These are phyloP conservation scores for Serpula lacrymans DNA, from an alignment of 768 basidiomycete species.

Conservation along the genomic window DNA sequence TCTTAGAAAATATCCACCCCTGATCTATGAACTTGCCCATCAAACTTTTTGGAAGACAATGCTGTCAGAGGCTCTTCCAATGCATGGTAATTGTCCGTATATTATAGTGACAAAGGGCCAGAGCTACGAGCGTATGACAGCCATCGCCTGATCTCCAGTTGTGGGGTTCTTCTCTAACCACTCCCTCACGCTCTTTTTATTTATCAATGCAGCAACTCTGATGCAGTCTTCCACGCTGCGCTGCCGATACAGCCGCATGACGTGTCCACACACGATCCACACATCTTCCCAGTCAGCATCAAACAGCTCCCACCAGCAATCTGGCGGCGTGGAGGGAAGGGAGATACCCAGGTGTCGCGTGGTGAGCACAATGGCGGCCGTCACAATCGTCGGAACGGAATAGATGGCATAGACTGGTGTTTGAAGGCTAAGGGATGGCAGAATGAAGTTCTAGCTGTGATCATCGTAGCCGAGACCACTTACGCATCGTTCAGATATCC, in stretches of 20 bases:
- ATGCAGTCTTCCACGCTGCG: slow-evolving; percentile 44
- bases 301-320: slow-evolving; percentile 93
- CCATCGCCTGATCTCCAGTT: background rate
- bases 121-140: too few species aligned
- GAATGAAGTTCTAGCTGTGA: background rate
- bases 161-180: slow-evolving; percentile 73
- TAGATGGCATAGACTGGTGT: slow-evolving; percentile 91
- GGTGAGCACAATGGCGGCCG: slow-evolving; percentile 83
- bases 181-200: slow-evolving; percentile 74
- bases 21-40: too few species aligned
- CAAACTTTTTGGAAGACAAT: too few species aligned
- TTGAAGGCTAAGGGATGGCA: slow-evolving; percentile 74
- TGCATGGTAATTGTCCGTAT: too few species aligned
- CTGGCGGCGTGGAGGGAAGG: slow-evolving; percentile 65
- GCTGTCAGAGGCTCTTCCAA: too few species aligned
- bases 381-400: slow-evolving; percentile 85
- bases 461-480: slow-evolving; percentile 29
- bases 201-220: slow-evolving; percentile 53
- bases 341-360: slow-evolving; percentile 68
- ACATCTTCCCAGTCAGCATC: slow-evolving; percentile 90
- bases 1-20: too few species aligned
- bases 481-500: slow-evolving; percentile 95
- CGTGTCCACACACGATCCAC: slow-evolving; percentile 77
- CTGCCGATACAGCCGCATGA: slow-evolving; percentile 76
- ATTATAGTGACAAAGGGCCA: too few species aligned